These are phyloP conservation scores for Pseudoturritis turrita DNA, from an alignment of 345 rosid species.

Conservation along the genomic window DNA sequence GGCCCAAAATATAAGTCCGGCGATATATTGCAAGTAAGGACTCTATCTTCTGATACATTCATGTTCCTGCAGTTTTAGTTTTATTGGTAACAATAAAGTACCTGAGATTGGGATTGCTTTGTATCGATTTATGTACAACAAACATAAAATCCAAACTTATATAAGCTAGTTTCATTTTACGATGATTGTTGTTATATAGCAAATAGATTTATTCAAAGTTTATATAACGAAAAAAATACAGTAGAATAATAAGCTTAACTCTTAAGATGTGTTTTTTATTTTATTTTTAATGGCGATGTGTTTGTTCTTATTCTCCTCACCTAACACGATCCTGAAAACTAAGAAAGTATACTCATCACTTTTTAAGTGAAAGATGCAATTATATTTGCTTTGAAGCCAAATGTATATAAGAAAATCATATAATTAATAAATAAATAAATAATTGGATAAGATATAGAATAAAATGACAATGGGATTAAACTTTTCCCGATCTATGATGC, in stretches of 20 bases:
- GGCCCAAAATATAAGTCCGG: neutral
- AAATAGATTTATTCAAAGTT: too few species aligned
- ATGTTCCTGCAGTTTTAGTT: too few species aligned
- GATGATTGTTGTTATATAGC: too few species aligned
- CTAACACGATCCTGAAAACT: slow-evolving; percentile 15
- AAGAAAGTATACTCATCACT: neutral
- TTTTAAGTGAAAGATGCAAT: slow-evolving; percentile 6
- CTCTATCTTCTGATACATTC: too few species aligned
- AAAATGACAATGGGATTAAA: slow-evolving; percentile 15
- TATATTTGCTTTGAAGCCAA: slow-evolving; percentile 20
- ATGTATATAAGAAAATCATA: neutral
- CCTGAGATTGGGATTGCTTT: too few species aligned
- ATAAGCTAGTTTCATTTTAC: too few species aligned
- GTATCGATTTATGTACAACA: too few species aligned
- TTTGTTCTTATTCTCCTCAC: slow-evolving; percentile 16
- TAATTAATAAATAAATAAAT: neutral
- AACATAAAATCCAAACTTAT: too few species aligned
- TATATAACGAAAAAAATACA: too few species aligned
- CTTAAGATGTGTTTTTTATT: too few species aligned
- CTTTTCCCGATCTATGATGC: slow-evolving; percentile 21
- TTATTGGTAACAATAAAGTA: too few species aligned
- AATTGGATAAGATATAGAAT: neutral
- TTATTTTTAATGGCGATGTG: neutral
- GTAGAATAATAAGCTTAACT: neutral
- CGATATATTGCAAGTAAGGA: too few species aligned